Conservation (phyloP, 257 asterid species). For the Cruciata laevipes region DNA sequence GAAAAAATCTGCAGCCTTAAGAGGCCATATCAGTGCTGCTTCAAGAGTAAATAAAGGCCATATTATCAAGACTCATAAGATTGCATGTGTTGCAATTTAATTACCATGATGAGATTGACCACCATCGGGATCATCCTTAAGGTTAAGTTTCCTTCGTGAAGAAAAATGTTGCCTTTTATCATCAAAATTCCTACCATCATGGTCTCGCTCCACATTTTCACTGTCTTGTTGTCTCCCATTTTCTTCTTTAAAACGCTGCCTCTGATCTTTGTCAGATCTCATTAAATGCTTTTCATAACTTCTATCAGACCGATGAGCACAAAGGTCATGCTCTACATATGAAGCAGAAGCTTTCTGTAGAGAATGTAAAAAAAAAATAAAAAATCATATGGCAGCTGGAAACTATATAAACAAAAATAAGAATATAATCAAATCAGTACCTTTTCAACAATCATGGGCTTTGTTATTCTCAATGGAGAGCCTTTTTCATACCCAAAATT, state of each 20-base stretch:
- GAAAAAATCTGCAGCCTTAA: background rate
- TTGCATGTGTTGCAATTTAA: conserved; percentile 21
- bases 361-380: conserved; percentile 22
- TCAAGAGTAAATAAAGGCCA: conserved; percentile 2
- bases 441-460: conserved; percentile 51
- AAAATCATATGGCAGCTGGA: conserved; percentile 15
- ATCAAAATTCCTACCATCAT: conserved; percentile 32
- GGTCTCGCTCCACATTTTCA: conserved; percentile 43
- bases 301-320: conserved; percentile 35
- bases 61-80: conserved; percentile 2
- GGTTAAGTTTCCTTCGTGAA: conserved; percentile 42
- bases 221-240: conserved; percentile 39
- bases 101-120: conserved; percentile 60
- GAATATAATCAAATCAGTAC: conserved; percentile 30
- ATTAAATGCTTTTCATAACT: conserved; percentile 24
- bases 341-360: conserved; percentile 52
- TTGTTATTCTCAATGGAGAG: conserved; percentile 41
- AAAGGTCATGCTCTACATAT: conserved; percentile 33
- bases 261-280: conserved; percentile 35
- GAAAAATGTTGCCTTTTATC: conserved; percentile 22
- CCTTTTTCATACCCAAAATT: conserved; percentile 45
- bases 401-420: conserved; percentile 11
- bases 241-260: conserved; percentile 41
- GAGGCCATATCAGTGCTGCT: background rate
- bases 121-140: conserved; percentile 34